Conservation (phyloP, 2,329 filamentous ascomycete species). For the Blastomyces gilchristii region DNA sequence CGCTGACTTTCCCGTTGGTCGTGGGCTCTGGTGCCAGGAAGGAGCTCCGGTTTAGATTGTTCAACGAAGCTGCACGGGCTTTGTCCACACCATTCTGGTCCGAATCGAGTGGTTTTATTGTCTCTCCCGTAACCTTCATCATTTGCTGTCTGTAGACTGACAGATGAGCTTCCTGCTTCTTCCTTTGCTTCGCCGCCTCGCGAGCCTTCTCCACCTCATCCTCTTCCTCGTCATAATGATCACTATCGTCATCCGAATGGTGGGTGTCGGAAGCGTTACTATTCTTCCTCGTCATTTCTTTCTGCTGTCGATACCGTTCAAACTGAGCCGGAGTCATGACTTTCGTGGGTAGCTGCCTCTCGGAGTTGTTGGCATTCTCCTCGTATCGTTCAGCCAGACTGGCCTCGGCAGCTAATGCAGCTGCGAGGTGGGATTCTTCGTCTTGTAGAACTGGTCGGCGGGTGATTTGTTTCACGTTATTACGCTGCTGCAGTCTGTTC, state of each 20-base stretch:
- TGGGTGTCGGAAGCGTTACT: constrained; percentile 41
- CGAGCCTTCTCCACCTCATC: constrained; percentile 68
- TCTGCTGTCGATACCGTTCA: constrained; percentile 60
- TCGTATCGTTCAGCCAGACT: constrained; percentile 39
- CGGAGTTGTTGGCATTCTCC: constrained; percentile 25
- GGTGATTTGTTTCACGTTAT: not conserved
- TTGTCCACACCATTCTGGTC: constrained; percentile 44
- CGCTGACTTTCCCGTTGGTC: constrained; percentile 29
- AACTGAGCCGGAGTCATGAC: constrained; percentile 88
- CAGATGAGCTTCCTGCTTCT: constrained; percentile 84
- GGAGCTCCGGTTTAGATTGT: constrained; percentile 36
- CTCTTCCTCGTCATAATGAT: constrained; percentile 59
- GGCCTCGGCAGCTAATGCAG: constrained; percentile 35
- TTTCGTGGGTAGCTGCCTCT: constrained; percentile 48
- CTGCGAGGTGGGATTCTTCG: not conserved
- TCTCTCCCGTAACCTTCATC: constrained; percentile 86
- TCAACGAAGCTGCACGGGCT: constrained; percentile 49
- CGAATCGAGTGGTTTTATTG: constrained; percentile 31
- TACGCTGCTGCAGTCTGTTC: not conserved
- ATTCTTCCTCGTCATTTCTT: constrained; percentile 57
- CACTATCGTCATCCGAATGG: constrained; percentile 49
- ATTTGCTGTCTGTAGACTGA: constrained; percentile 85
- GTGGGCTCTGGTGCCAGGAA: constrained; percentile 17
- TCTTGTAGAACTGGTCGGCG: not conserved
- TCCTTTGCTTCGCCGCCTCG: constrained; percentile 62